Base-by-base conservation (phyloP, 2,329 filamentous ascomycete genomes). In the Sclerotinia nivalis region DNA sequence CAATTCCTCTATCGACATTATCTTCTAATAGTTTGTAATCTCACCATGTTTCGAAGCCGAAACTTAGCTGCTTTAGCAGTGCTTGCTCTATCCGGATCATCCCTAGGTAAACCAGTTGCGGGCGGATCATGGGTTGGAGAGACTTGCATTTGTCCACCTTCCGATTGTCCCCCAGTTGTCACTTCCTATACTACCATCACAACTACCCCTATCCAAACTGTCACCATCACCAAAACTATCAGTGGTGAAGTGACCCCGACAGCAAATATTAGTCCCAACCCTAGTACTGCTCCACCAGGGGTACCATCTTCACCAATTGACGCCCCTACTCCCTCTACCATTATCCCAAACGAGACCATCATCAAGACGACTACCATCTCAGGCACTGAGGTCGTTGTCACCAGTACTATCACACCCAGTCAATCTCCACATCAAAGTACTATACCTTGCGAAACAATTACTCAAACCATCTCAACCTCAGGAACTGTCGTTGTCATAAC, bases 71-170 rank as follows among this genome's bases (percentile, higher is more conserved):
- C 31, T n/a, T 28, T 69, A 12, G 49, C 62, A 47, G 37, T 71
- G 22, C 60, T 73, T 37, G 56, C 56, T 20, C 47, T 71, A 43
- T 69, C 45, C 18, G 31, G 34, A 49, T 69, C 67, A 12, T 54
- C 49, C 12, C 10, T 70, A 6, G 64, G 67, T 28, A 73, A 71
- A 47, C 71, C 71, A 20, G 50, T 71, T 60, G 47, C 68, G 28
- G 47, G 56, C 50, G 66, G 55, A 13, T 47, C 45, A 50, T 64
- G 47, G 67, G 25, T 43, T 45, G 67, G 37, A 65, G 59, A 65
- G 25, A 62, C 50, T 45, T 68, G 49, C 62, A 52, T 50, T 45
- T 66, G 49, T n/a, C 40, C 49, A 34, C 58, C 61, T 28, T 52
- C 40, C 20, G 31, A 47, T 49, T 66, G 61, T 15, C 50, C 15